Percentiles rank a stretch among this genome's conserved stretches.
phyloP scores from a whole-genome alignment of 2,329 filamentous ascomycete genomes.

The Talaromyces sp. region DNA sequence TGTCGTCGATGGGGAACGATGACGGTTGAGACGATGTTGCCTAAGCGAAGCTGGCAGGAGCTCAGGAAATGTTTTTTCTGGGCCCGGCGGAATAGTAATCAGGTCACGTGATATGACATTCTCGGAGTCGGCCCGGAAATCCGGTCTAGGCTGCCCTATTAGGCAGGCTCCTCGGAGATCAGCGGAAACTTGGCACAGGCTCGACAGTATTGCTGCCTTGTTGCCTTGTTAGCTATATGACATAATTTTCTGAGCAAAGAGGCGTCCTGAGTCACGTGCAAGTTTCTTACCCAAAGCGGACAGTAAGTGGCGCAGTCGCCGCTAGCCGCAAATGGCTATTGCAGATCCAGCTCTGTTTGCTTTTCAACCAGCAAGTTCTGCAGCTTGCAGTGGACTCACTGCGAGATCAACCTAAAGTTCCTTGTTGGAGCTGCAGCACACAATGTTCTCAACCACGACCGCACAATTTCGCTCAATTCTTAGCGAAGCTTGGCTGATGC shows the following conservation, averaged over 20 bases:
- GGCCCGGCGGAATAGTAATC: slow-evolving; percentile 4
- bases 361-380: too few species aligned
- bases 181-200: neutral
- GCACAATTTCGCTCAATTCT: neutral
- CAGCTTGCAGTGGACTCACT: neutral
- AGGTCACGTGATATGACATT: neutral
- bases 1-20: slow-evolving; percentile 14
- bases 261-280: neutral
- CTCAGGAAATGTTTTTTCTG: slow-evolving; percentile 9
- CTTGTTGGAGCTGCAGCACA: neutral
- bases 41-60: neutral
- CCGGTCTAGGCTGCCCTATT: neutral
- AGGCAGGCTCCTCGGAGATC: neutral
- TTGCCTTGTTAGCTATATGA: too few species aligned
- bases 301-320: neutral
- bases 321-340: neutral
- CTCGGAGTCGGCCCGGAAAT: neutral
- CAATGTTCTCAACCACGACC: neutral
- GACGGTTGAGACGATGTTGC: slow-evolving; percentile 8
- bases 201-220: neutral
- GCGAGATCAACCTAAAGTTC: neutral
- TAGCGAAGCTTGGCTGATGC: neutral
- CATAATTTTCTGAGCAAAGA: too few species aligned
- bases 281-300: too few species aligned
- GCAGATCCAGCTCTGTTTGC: neutral